Percentiles rank a stretch among this genome's conserved stretches.
phyloP scores from a whole-genome alignment of 306 rosid species.

The Betula pendula region DNA sequence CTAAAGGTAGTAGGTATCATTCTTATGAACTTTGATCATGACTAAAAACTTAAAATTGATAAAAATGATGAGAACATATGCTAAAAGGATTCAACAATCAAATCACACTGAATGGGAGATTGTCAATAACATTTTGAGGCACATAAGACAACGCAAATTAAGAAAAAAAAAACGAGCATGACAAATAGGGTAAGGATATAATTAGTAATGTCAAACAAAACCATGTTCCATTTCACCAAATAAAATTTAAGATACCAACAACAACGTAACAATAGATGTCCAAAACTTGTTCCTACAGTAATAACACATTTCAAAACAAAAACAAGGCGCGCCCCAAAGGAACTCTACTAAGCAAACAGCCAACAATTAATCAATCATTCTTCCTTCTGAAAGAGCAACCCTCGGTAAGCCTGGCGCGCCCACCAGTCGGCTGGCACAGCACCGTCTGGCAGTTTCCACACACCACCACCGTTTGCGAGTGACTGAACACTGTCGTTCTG shows the following conservation, averaged over 20 bases:
- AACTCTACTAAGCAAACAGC: not conserved
- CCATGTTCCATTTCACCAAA: not conserved
- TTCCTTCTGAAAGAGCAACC: slow-evolving; percentile 53
- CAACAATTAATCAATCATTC: slow-evolving; percentile 36
- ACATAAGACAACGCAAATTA: not conserved
- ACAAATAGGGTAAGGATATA: not conserved
- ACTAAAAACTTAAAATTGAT: no score
- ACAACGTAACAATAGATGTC: not conserved
- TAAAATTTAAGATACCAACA: not conserved
- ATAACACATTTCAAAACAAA: not conserved
- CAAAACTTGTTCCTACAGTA: slow-evolving; percentile 8
- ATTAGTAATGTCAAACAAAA: slow-evolving; percentile 4
- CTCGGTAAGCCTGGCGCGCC: slow-evolving; percentile 49
- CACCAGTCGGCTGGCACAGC: slow-evolving; percentile 57
- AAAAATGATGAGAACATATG: no score
- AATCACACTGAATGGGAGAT: not conserved
- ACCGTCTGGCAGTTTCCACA: slow-evolving; percentile 56
- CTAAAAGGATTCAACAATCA: no score
- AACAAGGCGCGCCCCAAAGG: not conserved
- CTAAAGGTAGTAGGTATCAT: no score
- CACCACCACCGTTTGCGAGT: slow-evolving; percentile 51
- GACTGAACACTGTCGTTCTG: slow-evolving; percentile 55
- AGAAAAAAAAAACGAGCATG: not conserved
- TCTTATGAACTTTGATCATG: no score
- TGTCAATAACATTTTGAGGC: not conserved